A percentile compares a stretch with the other conserved stretches of the same genome.
These are phyloP conservation scores for Phoma herbarum DNA, from an alignment of 2,329 filamentous ascomycete species.

Conservation along the genomic window DNA sequence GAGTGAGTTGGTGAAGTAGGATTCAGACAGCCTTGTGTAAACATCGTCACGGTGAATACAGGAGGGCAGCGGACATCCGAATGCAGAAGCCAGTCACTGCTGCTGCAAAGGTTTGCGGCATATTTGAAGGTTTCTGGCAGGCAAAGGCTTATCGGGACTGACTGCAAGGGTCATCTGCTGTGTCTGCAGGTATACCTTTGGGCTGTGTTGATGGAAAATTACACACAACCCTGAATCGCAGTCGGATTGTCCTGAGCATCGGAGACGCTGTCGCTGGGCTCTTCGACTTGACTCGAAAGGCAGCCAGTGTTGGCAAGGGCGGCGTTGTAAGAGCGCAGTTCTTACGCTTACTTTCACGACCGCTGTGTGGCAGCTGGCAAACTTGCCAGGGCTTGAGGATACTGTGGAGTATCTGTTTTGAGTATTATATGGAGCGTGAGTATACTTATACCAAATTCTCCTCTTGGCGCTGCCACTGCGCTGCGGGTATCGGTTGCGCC, in stretches of 20 bases:
- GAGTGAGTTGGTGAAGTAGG: too few species aligned
- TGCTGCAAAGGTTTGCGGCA: too few species aligned
- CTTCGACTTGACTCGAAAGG: background rate
- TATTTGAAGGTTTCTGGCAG: too few species aligned
- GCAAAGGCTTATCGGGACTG: too few species aligned
- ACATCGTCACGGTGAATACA: too few species aligned
- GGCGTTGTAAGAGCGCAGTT: background rate
- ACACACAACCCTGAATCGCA: too few species aligned
- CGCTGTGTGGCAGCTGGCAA: background rate
- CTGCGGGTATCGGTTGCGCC: background rate
- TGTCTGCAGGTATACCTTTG: background rate
- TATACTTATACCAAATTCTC: conserved; percentile 2
- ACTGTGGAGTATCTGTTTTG: background rate
- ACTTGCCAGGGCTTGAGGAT: background rate
- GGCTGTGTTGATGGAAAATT: too few species aligned
- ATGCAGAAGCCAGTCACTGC: too few species aligned
- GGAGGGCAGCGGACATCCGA: too few species aligned
- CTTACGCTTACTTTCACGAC: background rate
- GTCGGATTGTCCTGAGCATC: background rate
- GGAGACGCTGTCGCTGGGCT: background rate
- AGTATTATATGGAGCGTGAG: too few species aligned
- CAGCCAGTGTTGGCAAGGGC: background rate
- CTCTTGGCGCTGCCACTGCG: background rate
- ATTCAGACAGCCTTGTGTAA: too few species aligned
- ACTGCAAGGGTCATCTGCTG: too few species aligned